A percentile compares a stretch with the other conserved stretches of the same genome.
These are phyloP conservation scores for Sesbania bispinosa DNA, from an alignment of 306 rosid genomes.

Conservation along the genomic window DNA sequence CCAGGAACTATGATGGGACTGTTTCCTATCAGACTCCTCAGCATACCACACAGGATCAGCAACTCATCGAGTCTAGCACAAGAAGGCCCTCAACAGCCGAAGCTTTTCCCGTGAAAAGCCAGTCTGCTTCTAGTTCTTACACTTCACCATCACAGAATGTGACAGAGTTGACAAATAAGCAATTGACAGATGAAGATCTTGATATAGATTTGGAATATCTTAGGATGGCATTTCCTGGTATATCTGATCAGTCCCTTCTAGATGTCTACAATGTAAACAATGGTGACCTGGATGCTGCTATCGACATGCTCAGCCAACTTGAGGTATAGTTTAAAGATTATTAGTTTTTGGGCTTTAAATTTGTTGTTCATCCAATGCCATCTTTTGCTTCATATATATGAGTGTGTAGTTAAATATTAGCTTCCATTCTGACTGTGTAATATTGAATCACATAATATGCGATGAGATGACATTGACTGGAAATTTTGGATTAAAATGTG, in stretches of 20 bases:
- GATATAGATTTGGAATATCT: slow-evolving; percentile 74
- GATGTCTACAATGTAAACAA: slow-evolving; percentile 61
- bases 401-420: not conserved
- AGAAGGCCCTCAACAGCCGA: slow-evolving; percentile 22
- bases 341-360: not conserved
- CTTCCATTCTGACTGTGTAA: not conserved
- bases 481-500: not conserved
- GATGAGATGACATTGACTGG: not conserved
- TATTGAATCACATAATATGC: not conserved
- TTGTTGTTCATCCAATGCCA: not conserved
- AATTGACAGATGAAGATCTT: slow-evolving; percentile 42
- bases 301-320: slow-evolving; percentile 81
- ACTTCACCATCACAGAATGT: slow-evolving; percentile 37
- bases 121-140: slow-evolving; percentile 39
- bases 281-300: slow-evolving; percentile 62
- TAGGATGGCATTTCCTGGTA: slow-evolving; percentile 55
- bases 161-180: slow-evolving; percentile 36
- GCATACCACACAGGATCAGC: slow-evolving; percentile 23
- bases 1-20: slow-evolving; percentile 30
- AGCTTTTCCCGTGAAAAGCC: slow-evolving; percentile 25
- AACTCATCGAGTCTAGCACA: slow-evolving; percentile 8
- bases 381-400: not conserved
- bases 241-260: slow-evolving; percentile 60
- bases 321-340: slow-evolving; percentile 50
- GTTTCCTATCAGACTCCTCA: slow-evolving; percentile 40